These are phyloP conservation scores for Hypoxylon intermedium DNA, from an alignment of 495 filamentous ascomycete species.

Conservation along the genomic window DNA sequence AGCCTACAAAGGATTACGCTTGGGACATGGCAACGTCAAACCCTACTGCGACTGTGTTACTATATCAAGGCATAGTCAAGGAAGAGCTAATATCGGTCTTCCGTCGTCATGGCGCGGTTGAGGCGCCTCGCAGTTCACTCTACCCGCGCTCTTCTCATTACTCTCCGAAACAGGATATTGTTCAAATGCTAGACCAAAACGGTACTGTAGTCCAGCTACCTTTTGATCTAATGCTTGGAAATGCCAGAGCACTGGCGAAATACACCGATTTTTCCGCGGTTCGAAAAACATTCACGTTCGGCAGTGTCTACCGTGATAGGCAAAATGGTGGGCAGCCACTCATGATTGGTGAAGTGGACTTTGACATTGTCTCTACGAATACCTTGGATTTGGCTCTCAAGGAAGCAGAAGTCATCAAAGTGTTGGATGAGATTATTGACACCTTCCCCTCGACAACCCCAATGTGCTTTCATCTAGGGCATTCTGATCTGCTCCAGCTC, in stretches of 20 bases:
- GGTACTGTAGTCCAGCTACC: conserved; percentile 89
- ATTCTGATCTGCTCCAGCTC: conserved; percentile 80
- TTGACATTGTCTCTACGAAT: conserved; percentile 86
- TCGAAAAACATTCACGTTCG: conserved; percentile 86
- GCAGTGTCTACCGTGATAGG: conserved; percentile 82
- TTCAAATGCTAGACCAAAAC: conserved; percentile 79
- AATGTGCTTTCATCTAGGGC: conserved; percentile 93
- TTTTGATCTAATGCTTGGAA: conserved; percentile 87
- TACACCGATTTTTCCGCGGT: conserved; percentile 63
- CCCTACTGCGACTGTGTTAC: conserved; percentile 63
- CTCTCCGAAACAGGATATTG: conserved; percentile 64
- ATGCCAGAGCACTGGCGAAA: conserved; percentile 83
- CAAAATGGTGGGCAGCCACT: conserved; percentile 78
- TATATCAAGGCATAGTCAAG: conserved; percentile 77
- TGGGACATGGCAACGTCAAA: conserved; percentile 76
- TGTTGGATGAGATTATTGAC: conserved; percentile 87
- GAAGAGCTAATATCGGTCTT: conserved; percentile 80
- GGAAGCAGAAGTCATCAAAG: conserved; percentile 94
- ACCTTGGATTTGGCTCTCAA: conserved; percentile 84
- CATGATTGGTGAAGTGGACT: conserved; percentile 88
- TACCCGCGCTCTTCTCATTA: conserved; percentile 86
- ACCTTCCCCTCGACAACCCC: conserved; percentile 77
- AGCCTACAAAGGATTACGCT: conserved; percentile 81
- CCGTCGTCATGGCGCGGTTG: conserved; percentile 89
- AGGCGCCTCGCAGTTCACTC: conserved; percentile 72